These are phyloP conservation scores for Penicillium vulpinum DNA, from an alignment of 2,329 filamentous ascomycete species.

Conservation along the genomic window DNA sequence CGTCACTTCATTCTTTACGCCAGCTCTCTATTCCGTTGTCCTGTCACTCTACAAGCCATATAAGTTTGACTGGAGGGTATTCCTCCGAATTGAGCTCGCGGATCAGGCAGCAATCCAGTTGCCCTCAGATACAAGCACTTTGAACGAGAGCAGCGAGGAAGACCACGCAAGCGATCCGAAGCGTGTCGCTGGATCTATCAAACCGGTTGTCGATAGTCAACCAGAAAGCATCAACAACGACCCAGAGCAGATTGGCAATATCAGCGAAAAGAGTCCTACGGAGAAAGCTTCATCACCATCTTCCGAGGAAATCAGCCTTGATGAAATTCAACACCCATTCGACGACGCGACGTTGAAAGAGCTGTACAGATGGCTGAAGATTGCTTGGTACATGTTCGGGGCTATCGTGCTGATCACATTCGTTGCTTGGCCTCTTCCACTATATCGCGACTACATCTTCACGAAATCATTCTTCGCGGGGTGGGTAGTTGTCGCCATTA, in stretches of 20 bases:
- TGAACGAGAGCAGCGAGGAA: constrained; percentile 13
- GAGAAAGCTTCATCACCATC: background rate
- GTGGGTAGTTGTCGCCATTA: constrained; percentile 48
- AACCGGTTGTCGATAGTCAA: background rate
- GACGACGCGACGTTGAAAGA: constrained; percentile 36
- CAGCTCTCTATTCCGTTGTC: constrained; percentile 48
- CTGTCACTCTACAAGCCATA: constrained; percentile 45
- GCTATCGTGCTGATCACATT: constrained; percentile 50
- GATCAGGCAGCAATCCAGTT: constrained; percentile 37
- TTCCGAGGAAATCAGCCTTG: constrained; percentile 27
- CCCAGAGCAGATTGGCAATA: background rate
- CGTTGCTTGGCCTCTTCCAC: constrained; percentile 52
- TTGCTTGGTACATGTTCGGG: constrained; percentile 45
- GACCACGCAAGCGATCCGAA: background rate
- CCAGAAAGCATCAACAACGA: background rate
- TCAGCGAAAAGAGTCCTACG: background rate
- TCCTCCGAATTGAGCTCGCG: constrained; percentile 50
- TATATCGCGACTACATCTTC: constrained; percentile 53
- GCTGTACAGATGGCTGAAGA: constrained; percentile 40
- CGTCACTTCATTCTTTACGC: constrained; percentile 49
- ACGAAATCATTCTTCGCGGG: constrained; percentile 49
- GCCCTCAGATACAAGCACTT: constrained; percentile 9
- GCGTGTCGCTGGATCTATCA: background rate
- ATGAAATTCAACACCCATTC: constrained; percentile 50
- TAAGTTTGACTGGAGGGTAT: constrained; percentile 48